Conservation (phyloP, 1,284 basidiomycete genomes). For the Phellinidium pouzarii region DNA sequence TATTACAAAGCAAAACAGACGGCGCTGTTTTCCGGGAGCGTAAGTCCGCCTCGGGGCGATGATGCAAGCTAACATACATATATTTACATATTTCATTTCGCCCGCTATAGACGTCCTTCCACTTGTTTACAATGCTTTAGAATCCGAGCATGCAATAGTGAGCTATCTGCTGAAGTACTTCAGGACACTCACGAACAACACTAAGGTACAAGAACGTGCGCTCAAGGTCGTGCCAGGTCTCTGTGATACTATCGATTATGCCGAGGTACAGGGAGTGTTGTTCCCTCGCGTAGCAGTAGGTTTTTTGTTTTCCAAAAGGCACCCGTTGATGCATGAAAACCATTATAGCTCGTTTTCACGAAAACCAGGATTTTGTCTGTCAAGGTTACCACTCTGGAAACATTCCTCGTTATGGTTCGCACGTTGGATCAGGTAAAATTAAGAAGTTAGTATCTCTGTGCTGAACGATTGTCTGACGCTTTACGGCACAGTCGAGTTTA, state of each 20-base stretch:
- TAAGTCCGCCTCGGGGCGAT: slow-evolving; percentile 35
- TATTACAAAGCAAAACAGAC: slow-evolving; percentile 88
- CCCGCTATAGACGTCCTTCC: slow-evolving; percentile 77
- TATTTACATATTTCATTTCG: neutral
- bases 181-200: slow-evolving; percentile 19
- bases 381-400: slow-evolving; percentile 84
- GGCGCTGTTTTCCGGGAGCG: slow-evolving; percentile 84
- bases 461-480: neutral
- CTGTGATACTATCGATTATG: slow-evolving; percentile 91
- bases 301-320: slow-evolving; percentile 16
- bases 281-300: slow-evolving; percentile 85
- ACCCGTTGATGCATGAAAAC: slow-evolving; percentile 3
- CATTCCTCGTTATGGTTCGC: slow-evolving; percentile 89
- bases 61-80: neutral
- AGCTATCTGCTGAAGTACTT: slow-evolving; percentile 21
- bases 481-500: slow-evolving; percentile 53
- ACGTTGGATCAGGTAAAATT: slow-evolving; percentile 80
- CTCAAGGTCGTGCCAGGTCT: slow-evolving; percentile 81
- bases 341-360: slow-evolving; percentile 75
- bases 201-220: slow-evolving; percentile 85
- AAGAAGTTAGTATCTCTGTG: slow-evolving; percentile 2
- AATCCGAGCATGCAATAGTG: slow-evolving; percentile 82
- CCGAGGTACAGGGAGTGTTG: slow-evolving; percentile 79
- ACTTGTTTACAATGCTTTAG: slow-evolving; percentile 90
- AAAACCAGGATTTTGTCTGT: slow-evolving; percentile 82